These are phyloP conservation scores for Rosellinia necatrix DNA, from an alignment of 2,329 filamentous ascomycete genomes.

Conservation along the genomic window DNA sequence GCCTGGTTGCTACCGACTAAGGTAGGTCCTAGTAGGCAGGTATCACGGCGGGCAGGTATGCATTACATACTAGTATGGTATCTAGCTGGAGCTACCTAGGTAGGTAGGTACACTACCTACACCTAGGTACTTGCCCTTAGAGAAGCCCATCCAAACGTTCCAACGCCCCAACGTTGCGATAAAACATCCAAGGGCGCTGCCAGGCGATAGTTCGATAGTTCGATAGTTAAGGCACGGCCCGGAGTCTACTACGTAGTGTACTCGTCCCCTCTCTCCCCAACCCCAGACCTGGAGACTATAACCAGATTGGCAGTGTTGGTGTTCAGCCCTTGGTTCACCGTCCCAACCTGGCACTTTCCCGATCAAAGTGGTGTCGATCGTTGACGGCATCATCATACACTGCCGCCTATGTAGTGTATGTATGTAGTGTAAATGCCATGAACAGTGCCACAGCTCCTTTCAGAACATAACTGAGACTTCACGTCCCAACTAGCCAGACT, in stretches of 20 bases:
- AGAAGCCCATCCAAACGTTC: slow-evolving; percentile 10
- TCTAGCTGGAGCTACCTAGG: not conserved
- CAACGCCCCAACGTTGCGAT: slow-evolving; percentile 9
- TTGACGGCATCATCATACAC: no score
- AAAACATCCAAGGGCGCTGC: slow-evolving; percentile 17
- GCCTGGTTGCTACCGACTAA: no score
- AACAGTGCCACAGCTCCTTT: slow-evolving; percentile 19
- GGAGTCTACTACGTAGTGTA: no score
- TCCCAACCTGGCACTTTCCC: not conserved
- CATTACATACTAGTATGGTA: no score
- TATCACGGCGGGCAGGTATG: not conserved
- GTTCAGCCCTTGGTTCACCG: slow-evolving; percentile 9
- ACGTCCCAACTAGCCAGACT: slow-evolving; percentile 14
- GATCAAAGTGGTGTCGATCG: slow-evolving; percentile 9
- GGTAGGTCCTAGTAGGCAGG: not conserved
- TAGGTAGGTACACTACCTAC: no score
- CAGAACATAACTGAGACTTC: slow-evolving; percentile 19
- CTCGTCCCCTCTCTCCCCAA: no score
- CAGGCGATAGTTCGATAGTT: no score
- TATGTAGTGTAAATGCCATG: slow-evolving; percentile 12
- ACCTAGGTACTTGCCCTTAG: no score
- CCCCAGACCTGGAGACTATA: no score
- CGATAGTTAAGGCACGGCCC: slow-evolving; percentile 20
- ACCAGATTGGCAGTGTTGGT: not conserved
- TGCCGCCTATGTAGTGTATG: no score